phyloP scores from a whole-genome alignment of 164 flowering plant genomes.

The Macadamia tetraphylla region DNA sequence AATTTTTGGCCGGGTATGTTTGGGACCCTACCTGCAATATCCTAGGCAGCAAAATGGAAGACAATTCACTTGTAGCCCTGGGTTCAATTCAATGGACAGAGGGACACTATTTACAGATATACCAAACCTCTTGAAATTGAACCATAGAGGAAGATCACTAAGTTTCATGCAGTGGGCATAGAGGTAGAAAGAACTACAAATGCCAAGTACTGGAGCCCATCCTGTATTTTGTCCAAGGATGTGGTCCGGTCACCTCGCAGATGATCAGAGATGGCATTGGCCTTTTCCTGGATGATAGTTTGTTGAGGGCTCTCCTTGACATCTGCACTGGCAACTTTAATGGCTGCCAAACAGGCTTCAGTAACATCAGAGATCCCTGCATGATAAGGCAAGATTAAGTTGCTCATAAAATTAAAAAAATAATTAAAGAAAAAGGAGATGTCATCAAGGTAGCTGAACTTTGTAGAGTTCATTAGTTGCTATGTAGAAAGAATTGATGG shows the following conservation, averaged over 20 bases:
- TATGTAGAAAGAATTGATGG: no score
- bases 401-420: not conserved
- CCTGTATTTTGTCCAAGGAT: constrained; percentile 70
- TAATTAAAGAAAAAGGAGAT: no score
- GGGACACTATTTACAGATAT: constrained; percentile 17
- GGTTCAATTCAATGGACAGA: not conserved
- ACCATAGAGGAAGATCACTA: not conserved
- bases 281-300: constrained; percentile 64
- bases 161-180: constrained; percentile 48
- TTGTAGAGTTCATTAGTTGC: no score
- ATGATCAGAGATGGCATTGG: constrained; percentile 46
- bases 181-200: constrained; percentile 64
- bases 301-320: constrained; percentile 35
- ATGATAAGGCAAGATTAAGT: not conserved
- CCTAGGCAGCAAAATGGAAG: not conserved
- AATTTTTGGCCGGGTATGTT: no score
- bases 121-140: not conserved
- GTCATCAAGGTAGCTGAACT: no score
- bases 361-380: constrained; percentile 84
- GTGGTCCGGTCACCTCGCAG: constrained; percentile 51
- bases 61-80: not conserved
- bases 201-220: constrained; percentile 73
- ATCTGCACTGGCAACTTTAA: constrained; percentile 48
- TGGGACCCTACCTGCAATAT: not conserved
- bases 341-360: constrained; percentile 33